phyloP scores from a whole-genome alignment of 345 rosid species.

The Populus pruinosa region DNA sequence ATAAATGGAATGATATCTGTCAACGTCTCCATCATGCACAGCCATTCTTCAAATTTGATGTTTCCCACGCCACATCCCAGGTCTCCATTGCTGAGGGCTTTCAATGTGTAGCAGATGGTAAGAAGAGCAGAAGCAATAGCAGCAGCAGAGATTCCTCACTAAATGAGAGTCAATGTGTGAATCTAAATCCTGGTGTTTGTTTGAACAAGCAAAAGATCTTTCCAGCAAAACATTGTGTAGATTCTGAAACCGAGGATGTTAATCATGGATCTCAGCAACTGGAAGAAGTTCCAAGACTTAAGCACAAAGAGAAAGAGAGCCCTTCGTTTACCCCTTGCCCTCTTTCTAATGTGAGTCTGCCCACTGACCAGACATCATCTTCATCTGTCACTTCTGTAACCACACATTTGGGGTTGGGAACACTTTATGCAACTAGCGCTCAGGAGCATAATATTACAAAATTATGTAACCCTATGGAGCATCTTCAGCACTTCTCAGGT shows the following conservation, averaged over 20 bases:
- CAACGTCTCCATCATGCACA: constrained; percentile 49
- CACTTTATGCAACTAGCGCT: constrained; percentile 38
- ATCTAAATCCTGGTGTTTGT: constrained; percentile 8
- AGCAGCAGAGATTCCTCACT: constrained; percentile 11
- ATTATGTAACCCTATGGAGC: constrained; percentile 25
- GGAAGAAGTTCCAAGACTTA: constrained; percentile 22
- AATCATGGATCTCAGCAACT: constrained; percentile 22
- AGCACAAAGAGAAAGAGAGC: not conserved
- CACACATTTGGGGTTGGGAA: constrained; percentile 59
- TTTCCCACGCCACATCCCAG: constrained; percentile 27
- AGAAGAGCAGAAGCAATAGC: constrained; percentile 14
- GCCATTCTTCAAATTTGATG: constrained; percentile 32
- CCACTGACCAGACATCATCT: constrained; percentile 22
- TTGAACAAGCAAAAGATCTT: constrained; percentile 11
- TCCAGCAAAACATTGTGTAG: not conserved
- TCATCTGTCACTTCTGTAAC: constrained; percentile 37
- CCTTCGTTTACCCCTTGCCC: constrained; percentile 9
- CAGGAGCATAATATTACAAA: constrained; percentile 30
- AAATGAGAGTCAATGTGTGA: constrained; percentile 12
- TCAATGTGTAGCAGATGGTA: constrained; percentile 9
- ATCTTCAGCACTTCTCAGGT: constrained; percentile 16
- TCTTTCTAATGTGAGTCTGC: constrained; percentile 8
- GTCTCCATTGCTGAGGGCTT: constrained; percentile 20
- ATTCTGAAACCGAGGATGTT: constrained; percentile 22
- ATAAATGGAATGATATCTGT: constrained; percentile 59